Base-by-base conservation (phyloP, 441 rosid species). In the Pelargonium cotyledonis region DNA sequence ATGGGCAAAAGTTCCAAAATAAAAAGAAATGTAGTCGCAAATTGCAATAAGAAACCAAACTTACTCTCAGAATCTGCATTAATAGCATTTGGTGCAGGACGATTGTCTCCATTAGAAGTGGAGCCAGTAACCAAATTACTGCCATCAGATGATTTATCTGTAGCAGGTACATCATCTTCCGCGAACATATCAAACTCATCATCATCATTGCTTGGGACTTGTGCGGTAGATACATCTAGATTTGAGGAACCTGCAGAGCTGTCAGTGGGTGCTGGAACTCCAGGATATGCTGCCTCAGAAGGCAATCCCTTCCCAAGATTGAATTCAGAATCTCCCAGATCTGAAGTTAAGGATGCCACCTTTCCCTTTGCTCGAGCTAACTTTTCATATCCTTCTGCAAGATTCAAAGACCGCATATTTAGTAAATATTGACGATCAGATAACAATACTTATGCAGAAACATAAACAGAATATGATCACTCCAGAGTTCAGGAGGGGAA, bases 141-240 rank as follows among this genome's bases (percentile, higher is more conserved):
- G 46, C 55, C 63, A 62, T 71, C 78, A 70, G 82, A 78, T 68
- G 80, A 78, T 44, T 76, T 78, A 68, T 75, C 71, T 75, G 63
- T 44, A 65, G 81, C 73, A 57, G 69, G 70, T 68, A 78, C 92
- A 72, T 78, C 87, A 63, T 86, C 97, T 73, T 89, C 95, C 0
- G 78, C 96, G 86, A 92, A 95, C 85, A 95, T 95, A 83, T 95
- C 96, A 69, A 47, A 90, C 1, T 55, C 77, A 70, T 85, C 87
- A 21, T 21, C 80, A 60, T 31, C 83, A 76, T 65, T 75, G 74
- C 44, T 65, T 19, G 79, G 70, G 65, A 29, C 65, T 29, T 77
- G 82, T 44, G 76, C 78, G 68, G 73, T 72, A 44, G 83, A 66
- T 57, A 47, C 65, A 78, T 75, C 70, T 49, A 65, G 65, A 40